Evolutionary conservation across 495 filamentous ascomycete species (phyloP).

Genomic region (Letharia columbiana): DNA sequence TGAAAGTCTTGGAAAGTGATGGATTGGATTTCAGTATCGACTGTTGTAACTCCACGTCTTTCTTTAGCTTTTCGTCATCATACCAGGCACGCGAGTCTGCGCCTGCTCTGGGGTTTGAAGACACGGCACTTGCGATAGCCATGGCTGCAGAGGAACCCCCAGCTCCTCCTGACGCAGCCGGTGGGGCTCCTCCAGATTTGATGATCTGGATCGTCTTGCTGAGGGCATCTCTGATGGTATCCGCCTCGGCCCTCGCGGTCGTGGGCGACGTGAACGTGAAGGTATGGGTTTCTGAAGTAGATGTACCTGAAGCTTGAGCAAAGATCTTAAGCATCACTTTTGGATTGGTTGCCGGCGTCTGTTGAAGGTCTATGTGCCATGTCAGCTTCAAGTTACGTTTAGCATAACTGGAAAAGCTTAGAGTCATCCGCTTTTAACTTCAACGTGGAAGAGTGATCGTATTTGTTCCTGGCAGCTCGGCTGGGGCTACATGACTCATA

Average conservation of each 20-base stretch:
- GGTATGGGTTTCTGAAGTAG: conserved; percentile 58
- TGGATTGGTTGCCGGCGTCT: conserved; percentile 69
- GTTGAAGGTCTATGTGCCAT: conserved; percentile 63
- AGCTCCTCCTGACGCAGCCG: conserved; percentile 35
- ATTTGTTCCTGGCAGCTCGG: no score
- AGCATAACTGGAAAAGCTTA: conserved; percentile 13
- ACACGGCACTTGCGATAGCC: conserved; percentile 51
- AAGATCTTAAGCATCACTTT: conserved; percentile 92
- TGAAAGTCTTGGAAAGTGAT: conserved; percentile 66
- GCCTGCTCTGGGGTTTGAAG: conserved; percentile 27
- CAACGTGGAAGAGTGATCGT: no score
- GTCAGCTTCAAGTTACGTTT: conserved; percentile 7
- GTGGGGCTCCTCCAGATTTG: conserved; percentile 47
- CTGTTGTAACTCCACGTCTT: conserved; percentile 70
- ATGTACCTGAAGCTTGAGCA: conserved; percentile 49
- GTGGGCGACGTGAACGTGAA: conserved; percentile 77
- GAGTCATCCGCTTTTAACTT: not conserved
- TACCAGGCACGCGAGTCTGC: conserved; percentile 52
- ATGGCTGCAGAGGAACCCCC: conserved; percentile 44
- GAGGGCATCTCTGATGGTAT: conserved; percentile 71
- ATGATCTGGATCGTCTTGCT: conserved; percentile 61
- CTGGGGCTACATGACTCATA: no score
- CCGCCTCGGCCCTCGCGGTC: conserved; percentile 71
- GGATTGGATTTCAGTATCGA: conserved; percentile 72
- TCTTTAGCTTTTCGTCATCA: conserved; percentile 65